These are phyloP conservation scores for Termitomyces sp. DNA, from an alignment of 768 basidiomycete species.

Conservation along the genomic window DNA sequence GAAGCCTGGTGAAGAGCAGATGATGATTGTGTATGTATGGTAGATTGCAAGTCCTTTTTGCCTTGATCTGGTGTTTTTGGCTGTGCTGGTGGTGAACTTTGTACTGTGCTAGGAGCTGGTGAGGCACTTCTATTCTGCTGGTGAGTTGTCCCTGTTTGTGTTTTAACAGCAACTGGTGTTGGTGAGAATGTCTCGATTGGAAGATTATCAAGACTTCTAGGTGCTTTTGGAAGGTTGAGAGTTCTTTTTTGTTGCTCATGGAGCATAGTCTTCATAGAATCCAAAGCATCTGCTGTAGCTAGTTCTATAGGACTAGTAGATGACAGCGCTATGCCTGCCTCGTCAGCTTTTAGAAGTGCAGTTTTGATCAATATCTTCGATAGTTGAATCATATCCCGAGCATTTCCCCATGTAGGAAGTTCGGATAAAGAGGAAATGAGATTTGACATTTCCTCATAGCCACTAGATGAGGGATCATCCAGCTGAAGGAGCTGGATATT, in stretches of 20 bases:
- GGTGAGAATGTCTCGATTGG: background rate
- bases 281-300: background rate
- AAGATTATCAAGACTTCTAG: background rate
- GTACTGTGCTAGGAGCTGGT: background rate
- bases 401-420: constrained; percentile 1
- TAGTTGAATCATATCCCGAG: background rate
- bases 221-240: background rate
- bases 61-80: background rate
- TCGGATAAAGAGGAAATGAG: background rate
- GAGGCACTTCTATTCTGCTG: background rate
- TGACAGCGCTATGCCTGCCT: constrained; percentile 6
- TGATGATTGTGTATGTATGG: background rate
- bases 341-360: constrained; percentile 27
- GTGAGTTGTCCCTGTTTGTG: background rate
- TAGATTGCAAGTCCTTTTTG: background rate
- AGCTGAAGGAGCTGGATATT: background rate
- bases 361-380: constrained; percentile 10
- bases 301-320: background rate
- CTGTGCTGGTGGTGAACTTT: background rate
- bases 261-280: background rate
- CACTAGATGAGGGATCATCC: background rate
- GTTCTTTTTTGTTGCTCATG: background rate
- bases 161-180: background rate
- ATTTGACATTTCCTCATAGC: background rate
- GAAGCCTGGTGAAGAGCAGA: background rate